Base-by-base conservation (phyloP, 345 rosid species). In the Ceriops zippeliana region DNA sequence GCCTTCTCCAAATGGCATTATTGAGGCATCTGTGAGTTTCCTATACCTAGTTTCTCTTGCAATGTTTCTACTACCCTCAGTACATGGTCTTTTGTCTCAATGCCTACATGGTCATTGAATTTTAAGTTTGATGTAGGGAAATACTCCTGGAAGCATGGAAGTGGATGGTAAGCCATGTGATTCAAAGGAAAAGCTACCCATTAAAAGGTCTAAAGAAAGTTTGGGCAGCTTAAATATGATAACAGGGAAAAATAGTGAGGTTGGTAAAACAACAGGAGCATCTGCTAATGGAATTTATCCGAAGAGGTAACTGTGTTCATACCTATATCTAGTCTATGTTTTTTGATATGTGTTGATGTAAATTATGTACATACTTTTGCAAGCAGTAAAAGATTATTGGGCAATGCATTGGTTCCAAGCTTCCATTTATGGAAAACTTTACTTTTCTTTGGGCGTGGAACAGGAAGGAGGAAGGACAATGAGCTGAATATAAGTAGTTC, bases 161-260 rank as follows among this genome's bases (percentile, higher is more conserved):
- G 78, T 83, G 58, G 97, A 91, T 78, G 84, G 86, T 61, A 95
- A 84, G 77, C 90, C 87, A 66, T 73, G 96, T 78, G 96, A 91
- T 52, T 85, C 59, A 66, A 95, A 95, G 83, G 99, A 95, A 82
- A 95, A 95, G 68, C 78, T 95, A 81, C 97, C 99, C 53, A 88
- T 91, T 74, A 95, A 95, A 87, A 90, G 99, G 82, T 95, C 99
- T 21, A 90, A 86, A 84, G 99, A 96, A 82, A 91, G 99, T 78
- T 82, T 95, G 82, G 97, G 99, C 69, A 95, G 97, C 79, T 79
- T 95, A 82, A 95, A 84, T 79, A 85, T 88, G 93, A 91, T 90
- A 67, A 90, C 90, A 3, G 96, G 98, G 70, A 95, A 88, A 83
- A 85, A 76, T 80, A 84, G 76, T 79, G 96, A 88, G 42, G 76